Evolutionary conservation across 495 filamentous ascomycete genomes (phyloP).

Genomic region (Letharia lupina): DNA sequence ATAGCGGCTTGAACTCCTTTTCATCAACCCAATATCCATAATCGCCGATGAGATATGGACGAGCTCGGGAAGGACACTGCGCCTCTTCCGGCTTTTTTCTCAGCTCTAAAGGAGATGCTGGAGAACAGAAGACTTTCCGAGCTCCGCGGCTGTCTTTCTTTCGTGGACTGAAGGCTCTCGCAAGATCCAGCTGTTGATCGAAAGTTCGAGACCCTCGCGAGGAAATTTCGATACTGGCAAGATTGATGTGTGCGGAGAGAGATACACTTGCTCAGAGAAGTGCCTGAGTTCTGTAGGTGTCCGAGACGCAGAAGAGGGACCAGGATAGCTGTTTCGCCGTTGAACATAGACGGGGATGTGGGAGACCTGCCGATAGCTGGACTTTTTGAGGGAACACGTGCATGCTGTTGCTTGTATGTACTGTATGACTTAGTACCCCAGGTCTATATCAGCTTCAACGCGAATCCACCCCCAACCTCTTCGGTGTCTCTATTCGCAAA

Average conservation of each 20-base stretch:
- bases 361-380: background rate
- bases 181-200: background rate
- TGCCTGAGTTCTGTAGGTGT: background rate
- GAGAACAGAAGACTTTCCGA: background rate
- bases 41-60: background rate
- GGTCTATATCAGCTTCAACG: constrained; percentile 49
- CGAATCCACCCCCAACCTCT: constrained; percentile 78
- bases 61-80: background rate
- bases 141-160: background rate
- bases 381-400: background rate
- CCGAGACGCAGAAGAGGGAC: background rate
- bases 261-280: background rate
- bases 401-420: background rate
- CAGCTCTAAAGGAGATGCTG: background rate
- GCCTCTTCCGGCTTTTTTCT: background rate
- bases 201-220: background rate
- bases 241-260: background rate
- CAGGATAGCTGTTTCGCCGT: background rate
- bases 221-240: background rate
- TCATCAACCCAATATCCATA: too few relatives aligned
- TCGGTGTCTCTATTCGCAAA: constrained; percentile 61
- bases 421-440: background rate
- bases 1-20: too few relatives aligned
- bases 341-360: background rate
- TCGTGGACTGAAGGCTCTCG: background rate